Percentiles rank a stretch among this genome's conserved stretches.
These are phyloP conservation scores for Leucocoprinus birnbaumii DNA, from an alignment of 768 basidiomycete species.

Conservation along the genomic window DNA sequence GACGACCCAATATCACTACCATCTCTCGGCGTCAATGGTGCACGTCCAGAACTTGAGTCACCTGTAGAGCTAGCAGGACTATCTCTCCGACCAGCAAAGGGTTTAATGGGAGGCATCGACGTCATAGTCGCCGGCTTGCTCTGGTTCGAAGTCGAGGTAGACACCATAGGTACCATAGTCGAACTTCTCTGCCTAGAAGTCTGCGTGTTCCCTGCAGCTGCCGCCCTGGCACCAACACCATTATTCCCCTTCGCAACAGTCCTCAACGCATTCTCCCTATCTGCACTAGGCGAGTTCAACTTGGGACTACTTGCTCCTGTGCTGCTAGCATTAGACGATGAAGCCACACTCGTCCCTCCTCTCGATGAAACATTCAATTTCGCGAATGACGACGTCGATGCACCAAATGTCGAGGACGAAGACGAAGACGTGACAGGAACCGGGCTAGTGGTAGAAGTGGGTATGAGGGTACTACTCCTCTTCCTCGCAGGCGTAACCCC, in stretches of 20 bases:
- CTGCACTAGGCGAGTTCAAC: constrained; percentile 6
- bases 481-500: constrained; percentile 19
- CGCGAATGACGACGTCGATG: constrained; percentile 17
- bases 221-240: constrained; percentile 8
- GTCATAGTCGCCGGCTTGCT: constrained; percentile 20
- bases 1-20: constrained; percentile 57
- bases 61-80: constrained; percentile 86
- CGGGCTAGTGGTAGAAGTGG: constrained; percentile 20
- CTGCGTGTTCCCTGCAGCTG: neutral
- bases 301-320: constrained; percentile 1
- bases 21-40: constrained; percentile 75
- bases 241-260: constrained; percentile 4
- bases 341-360: constrained; percentile 9
- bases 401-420: constrained; percentile 17
- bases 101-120: constrained; percentile 37
- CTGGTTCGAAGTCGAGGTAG: constrained; percentile 18
- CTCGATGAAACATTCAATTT: constrained; percentile 3
- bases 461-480: constrained; percentile 39
- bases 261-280: constrained; percentile 13
- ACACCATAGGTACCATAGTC: constrained; percentile 33
- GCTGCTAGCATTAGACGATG: constrained; percentile 4
- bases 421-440: constrained; percentile 10
- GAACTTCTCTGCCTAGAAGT: constrained; percentile 34
- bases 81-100: constrained; percentile 56
- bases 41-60: constrained; percentile 75